Evolutionary conservation across 805 yeast genomes (phyloP).

Genomic region (Teunomyces panamensis): DNA sequence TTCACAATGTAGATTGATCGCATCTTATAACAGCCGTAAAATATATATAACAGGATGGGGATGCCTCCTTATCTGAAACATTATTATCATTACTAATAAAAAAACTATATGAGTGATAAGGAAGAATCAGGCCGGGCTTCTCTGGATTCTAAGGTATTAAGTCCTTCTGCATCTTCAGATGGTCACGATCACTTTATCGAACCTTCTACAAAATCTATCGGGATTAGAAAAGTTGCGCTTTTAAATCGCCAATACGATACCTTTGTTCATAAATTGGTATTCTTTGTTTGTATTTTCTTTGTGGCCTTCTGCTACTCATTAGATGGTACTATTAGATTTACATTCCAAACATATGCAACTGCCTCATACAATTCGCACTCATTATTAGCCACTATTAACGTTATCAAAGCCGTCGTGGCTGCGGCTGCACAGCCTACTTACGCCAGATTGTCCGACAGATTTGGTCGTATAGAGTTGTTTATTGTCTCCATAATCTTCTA

Average conservation of each 20-base stretch:
- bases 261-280: slow-evolving; percentile 31
- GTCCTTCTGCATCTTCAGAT: background rate
- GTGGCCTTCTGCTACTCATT: slow-evolving; percentile 60
- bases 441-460: slow-evolving; percentile 64
- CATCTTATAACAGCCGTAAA: background rate
- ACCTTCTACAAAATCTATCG: slow-evolving; percentile 36
- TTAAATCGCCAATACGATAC: slow-evolving; percentile 47
- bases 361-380: slow-evolving; percentile 53
- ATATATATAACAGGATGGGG: too few species aligned
- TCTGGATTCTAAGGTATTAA: background rate
- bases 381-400: slow-evolving; percentile 55
- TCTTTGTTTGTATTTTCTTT: slow-evolving; percentile 50
- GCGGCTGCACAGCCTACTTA: slow-evolving; percentile 65
- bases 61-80: too few species aligned
- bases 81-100: too few species aligned
- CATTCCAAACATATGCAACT: slow-evolving; percentile 55
- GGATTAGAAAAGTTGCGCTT: slow-evolving; percentile 56
- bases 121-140: background rate
- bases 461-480: slow-evolving; percentile 59
- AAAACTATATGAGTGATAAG: background rate
- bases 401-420: slow-evolving; percentile 56
- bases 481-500: slow-evolving; percentile 52
- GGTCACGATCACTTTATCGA: background rate
- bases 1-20: background rate
- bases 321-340: slow-evolving; percentile 49